Evolutionary conservation across 495 filamentous ascomycete genomes (phyloP).

Genomic region (Tuber indicum): DNA sequence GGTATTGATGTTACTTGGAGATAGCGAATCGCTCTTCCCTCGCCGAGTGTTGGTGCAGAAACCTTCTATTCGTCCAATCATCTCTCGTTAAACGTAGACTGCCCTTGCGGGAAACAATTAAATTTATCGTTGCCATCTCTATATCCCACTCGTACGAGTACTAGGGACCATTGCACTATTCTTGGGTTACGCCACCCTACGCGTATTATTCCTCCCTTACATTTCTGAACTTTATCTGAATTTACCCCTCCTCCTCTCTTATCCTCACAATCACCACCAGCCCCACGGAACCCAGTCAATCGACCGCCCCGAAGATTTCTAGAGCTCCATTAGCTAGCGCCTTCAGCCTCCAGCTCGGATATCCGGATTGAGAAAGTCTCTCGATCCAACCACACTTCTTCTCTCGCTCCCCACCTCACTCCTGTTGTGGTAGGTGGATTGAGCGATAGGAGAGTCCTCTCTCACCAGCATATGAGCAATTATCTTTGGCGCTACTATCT

Average conservation of each 20-base stretch:
- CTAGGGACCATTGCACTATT: background rate
- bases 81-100: background rate
- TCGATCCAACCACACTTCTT: constrained; percentile 22
- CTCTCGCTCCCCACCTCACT: constrained; percentile 27
- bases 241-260: constrained; percentile 6
- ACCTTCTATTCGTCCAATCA: background rate
- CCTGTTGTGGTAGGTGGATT: constrained; percentile 31
- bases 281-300: background rate
- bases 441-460: constrained; percentile 29
- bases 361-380: constrained; percentile 29
- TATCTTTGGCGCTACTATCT: constrained; percentile 92
- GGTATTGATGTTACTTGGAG: background rate
- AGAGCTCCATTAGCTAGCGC: constrained; percentile 8
- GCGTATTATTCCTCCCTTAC: constrained; percentile 28
- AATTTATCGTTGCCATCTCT: background rate
- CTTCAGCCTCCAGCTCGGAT: background rate
- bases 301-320: background rate
- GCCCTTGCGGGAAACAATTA: background rate
- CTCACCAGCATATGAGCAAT: constrained; percentile 74
- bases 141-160: background rate
- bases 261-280: constrained; percentile 4
- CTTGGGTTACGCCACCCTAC: constrained; percentile 7
- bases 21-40: background rate
- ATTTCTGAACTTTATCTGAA: constrained; percentile 9
- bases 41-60: background rate